phyloP scores from a whole-genome alignment of 805 yeast genomes.

The Lipomyces lipofer region DNA sequence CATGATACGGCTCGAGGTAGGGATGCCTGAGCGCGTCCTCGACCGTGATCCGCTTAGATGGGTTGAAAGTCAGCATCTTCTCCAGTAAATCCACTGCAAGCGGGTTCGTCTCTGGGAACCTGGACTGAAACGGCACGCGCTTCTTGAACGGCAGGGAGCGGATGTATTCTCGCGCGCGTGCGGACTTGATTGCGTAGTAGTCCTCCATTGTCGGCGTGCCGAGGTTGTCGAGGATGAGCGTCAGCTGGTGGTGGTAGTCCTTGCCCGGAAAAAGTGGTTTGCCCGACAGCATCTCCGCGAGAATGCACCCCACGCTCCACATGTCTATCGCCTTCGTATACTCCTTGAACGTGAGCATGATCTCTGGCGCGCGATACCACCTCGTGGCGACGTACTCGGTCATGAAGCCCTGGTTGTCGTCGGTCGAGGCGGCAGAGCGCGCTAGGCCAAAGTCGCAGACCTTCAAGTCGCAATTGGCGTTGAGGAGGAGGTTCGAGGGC shows the following conservation, averaged over 20 bases:
- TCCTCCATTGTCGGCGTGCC: conserved; percentile 88
- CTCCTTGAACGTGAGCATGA: conserved; percentile 90
- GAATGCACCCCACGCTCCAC: conserved; percentile 95
- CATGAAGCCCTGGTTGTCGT: conserved; percentile 76
- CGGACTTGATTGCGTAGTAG: conserved; percentile 54
- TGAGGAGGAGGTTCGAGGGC: conserved; percentile 81
- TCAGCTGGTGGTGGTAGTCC: conserved; percentile 88
- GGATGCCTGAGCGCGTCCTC: conserved; percentile 84
- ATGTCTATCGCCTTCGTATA: conserved; percentile 94
- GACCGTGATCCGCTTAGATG: conserved; percentile 77
- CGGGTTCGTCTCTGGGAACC: conserved; percentile 55
- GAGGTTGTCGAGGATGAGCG: conserved; percentile 76
- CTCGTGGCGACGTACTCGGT: conserved; percentile 97
- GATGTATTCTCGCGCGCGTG: conserved; percentile 86
- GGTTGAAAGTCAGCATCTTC: conserved; percentile 79
- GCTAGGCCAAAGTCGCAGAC: conserved; percentile 95
- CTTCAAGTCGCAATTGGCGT: conserved; percentile 91
- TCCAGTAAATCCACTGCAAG: conserved; percentile 66
- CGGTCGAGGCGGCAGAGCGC: conserved; percentile 55
- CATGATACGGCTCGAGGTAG: conserved; percentile 84
- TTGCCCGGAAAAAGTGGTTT: conserved; percentile 90
- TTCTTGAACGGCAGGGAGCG: conserved; percentile 71
- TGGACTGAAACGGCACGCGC: conserved; percentile 54
- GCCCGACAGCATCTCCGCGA: conserved; percentile 86
- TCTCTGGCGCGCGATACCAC: conserved; percentile 98